These are phyloP conservation scores for Hawksworthiomyces lignivorus DNA, from an alignment of 2,329 filamentous ascomycete genomes.

Conservation along the genomic window DNA sequence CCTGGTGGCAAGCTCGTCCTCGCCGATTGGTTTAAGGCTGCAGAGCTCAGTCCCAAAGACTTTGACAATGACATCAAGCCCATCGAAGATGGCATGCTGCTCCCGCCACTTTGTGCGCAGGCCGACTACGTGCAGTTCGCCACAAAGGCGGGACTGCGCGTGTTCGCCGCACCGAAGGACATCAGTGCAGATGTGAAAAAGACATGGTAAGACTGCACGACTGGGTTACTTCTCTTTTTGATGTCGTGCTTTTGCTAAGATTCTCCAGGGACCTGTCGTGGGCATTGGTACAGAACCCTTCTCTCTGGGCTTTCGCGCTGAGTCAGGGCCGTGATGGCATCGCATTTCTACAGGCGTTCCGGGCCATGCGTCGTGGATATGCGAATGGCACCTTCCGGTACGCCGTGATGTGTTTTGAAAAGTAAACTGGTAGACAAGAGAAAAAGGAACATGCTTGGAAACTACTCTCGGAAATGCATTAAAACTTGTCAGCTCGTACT, in stretches of 20 bases:
- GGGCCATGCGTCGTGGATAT: constrained; percentile 53
- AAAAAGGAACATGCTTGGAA: no score
- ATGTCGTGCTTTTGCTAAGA: neutral
- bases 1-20: constrained; percentile 45
- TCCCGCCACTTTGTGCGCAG: constrained; percentile 48
- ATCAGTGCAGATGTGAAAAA: constrained; percentile 51
- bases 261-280: constrained; percentile 56
- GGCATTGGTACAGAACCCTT: constrained; percentile 50
- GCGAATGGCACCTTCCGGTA: constrained; percentile 51
- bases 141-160: constrained; percentile 37
- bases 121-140: constrained; percentile 45
- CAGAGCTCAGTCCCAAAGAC: constrained; percentile 33
- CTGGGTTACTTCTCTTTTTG: neutral
- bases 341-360: constrained; percentile 53
- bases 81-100: constrained; percentile 54
- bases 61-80: constrained; percentile 47
- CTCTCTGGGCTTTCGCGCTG: constrained; percentile 54
- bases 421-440: no score
- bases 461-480: no score
- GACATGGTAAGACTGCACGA: constrained; percentile 44
- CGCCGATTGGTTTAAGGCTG: constrained; percentile 55
- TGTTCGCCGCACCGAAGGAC: constrained; percentile 41
- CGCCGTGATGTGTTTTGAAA: constrained; percentile 50
- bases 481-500: no score
- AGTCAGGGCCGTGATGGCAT: constrained; percentile 53